Evolutionary conservation across 176 grass and related monocot genomes (phyloP).

Genomic region (Canna indica): DNA sequence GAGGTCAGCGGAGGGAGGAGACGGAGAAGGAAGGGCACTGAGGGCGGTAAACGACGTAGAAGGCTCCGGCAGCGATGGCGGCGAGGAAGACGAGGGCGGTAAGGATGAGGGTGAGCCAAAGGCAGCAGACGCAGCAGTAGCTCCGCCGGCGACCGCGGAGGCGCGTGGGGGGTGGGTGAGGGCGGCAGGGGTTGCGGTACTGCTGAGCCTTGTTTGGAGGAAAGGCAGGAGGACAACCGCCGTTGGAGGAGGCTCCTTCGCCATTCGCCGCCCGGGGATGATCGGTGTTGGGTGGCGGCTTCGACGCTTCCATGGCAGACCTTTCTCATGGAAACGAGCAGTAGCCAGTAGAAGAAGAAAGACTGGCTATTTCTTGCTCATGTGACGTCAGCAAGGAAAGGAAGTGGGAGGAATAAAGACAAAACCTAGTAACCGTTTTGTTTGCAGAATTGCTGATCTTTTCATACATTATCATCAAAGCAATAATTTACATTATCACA

Average conservation of each 20-base stretch:
- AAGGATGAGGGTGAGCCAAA: background rate
- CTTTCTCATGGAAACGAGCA: too few relatives aligned
- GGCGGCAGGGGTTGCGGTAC: background rate
- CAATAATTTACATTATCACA: too few relatives aligned
- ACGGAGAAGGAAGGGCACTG: background rate
- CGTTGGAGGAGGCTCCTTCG: background rate
- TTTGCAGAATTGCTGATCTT: too few relatives aligned
- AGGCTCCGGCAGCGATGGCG: slow-evolving; percentile 4
- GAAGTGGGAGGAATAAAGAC: too few relatives aligned
- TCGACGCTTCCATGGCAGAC: background rate
- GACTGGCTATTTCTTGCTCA: too few relatives aligned
- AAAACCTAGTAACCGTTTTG: too few relatives aligned
- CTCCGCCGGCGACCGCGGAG: background rate
- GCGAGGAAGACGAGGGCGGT: slow-evolving; percentile 9
- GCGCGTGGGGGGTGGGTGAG: background rate
- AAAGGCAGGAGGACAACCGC: background rate
- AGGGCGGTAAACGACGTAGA: slow-evolving; percentile 6
- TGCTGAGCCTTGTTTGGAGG: background rate
- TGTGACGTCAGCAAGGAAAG: too few relatives aligned
- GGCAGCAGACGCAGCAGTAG: slow-evolving; percentile 6
- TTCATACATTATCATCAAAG: too few relatives aligned
- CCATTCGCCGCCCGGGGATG: background rate
- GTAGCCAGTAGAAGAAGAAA: too few relatives aligned
- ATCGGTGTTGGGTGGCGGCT: background rate
- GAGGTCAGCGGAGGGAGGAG: background rate